Percentiles rank a stretch among this genome's conserved stretches.
phyloP scores from a whole-genome alignment of 257 asterid genomes.

The Parsonsia alboflavescens region DNA sequence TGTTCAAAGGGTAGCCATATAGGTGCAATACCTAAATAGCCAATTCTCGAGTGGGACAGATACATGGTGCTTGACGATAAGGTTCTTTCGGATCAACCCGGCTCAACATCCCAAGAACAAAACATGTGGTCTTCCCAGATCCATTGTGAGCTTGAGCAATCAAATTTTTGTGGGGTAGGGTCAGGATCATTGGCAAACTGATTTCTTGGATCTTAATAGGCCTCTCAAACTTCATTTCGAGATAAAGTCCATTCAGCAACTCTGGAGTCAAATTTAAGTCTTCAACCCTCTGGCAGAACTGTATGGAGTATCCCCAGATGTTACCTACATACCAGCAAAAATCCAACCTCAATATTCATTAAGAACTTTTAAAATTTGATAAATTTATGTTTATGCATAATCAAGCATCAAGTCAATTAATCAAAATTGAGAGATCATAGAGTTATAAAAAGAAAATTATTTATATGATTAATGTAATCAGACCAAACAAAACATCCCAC shows the following conservation, averaged over 20 bases:
- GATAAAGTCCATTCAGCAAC: constrained; percentile 71
- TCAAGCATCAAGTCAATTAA: no score
- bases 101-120: constrained; percentile 95
- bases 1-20: neutral
- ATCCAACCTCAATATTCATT: neutral
- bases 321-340: constrained; percentile 36
- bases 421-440: no score
- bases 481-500: no score
- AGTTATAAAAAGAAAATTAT: no score
- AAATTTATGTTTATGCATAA: no score
- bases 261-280: constrained; percentile 72
- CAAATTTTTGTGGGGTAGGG: constrained; percentile 74
- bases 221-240: constrained; percentile 75
- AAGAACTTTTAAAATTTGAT: neutral
- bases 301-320: constrained; percentile 71
- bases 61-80: constrained; percentile 94
- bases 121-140: constrained; percentile 95
- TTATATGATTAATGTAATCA: no score
- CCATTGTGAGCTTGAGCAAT: constrained; percentile 99
- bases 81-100: constrained; percentile 58
- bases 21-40: constrained; percentile 70
- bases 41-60: constrained; percentile 93
- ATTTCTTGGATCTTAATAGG: constrained; percentile 82
- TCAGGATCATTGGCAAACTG: constrained; percentile 90
- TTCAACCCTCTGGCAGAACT: constrained; percentile 75